Evolutionary conservation across 345 rosid genomes (phyloP).

Genomic region (Ceriops zippeliana): DNA sequence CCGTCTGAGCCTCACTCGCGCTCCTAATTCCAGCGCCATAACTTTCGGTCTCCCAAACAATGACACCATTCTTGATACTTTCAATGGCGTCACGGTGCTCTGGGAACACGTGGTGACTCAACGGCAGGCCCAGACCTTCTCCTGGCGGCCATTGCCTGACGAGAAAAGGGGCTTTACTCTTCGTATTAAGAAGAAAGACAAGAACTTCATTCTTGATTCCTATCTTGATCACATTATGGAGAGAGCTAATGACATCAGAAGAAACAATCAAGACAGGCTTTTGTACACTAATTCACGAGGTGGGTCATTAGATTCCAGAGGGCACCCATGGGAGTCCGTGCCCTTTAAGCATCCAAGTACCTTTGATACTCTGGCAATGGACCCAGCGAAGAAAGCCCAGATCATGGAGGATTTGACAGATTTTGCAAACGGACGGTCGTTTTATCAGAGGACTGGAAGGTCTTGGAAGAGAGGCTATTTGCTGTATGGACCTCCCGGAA

Average conservation of each 20-base stretch:
- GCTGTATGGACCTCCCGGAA: conserved; percentile 91
- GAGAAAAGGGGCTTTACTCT: conserved; percentile 92
- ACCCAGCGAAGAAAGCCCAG: conserved; percentile 52
- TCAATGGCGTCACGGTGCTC: conserved; percentile 48
- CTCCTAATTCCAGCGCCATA: conserved; percentile 78
- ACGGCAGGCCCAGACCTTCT: conserved; percentile 66
- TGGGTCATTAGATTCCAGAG: conserved; percentile 81
- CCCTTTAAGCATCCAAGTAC: conserved; percentile 96
- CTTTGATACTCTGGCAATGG: conserved; percentile 86
- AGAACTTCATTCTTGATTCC: conserved; percentile 46
- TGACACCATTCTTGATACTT: conserved; percentile 68
- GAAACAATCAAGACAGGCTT: conserved; percentile 66
- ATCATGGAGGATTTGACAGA: conserved; percentile 74
- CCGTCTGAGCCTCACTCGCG: conserved; percentile 85
- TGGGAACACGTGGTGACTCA: conserved; percentile 96
- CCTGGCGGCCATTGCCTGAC: conserved; percentile 93
- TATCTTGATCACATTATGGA: conserved; percentile 83
- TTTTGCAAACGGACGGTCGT: conserved; percentile 55
- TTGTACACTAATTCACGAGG: conserved; percentile 85
- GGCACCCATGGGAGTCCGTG: conserved; percentile 96
- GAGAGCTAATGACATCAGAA: conserved; percentile 64
- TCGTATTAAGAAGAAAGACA: conserved; percentile 64
- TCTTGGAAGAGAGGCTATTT: conserved; percentile 95
- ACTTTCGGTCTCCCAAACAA: conserved; percentile 83
- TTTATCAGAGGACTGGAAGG: conserved; percentile 84